These are phyloP conservation scores for Wallemia mellicola DNA, from an alignment of 1,284 basidiomycete species.

Conservation along the genomic window DNA sequence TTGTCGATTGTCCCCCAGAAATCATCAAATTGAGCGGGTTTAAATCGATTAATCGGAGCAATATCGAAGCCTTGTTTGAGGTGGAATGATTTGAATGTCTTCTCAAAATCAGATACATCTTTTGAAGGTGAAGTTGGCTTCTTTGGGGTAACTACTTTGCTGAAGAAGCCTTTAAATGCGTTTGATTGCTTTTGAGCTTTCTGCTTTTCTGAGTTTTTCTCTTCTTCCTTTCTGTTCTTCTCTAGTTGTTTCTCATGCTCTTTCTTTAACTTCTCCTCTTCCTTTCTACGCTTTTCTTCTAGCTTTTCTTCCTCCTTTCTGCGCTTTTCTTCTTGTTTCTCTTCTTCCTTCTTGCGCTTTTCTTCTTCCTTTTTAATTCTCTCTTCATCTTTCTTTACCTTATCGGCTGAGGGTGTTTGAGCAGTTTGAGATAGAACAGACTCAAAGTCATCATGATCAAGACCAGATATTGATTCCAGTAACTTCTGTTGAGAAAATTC, in stretches of 20 bases:
- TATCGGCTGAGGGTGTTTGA: neutral
- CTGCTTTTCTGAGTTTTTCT: neutral
- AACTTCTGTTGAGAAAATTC: neutral
- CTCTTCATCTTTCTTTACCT: neutral
- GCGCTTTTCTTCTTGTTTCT: conserved; percentile 2
- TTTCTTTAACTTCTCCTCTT: neutral
- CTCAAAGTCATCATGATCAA: neutral
- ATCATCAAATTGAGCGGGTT: neutral
- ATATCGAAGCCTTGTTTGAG: conserved; percentile 36
- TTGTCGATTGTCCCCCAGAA: conserved; percentile 1
- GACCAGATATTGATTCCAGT: neutral
- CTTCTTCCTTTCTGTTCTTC: neutral
- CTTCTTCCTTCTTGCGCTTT: neutral
- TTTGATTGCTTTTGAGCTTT: conserved; percentile 37
- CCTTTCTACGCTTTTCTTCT: neutral
- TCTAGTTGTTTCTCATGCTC: conserved; percentile 14
- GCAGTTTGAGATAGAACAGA: neutral
- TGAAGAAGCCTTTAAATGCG: conserved; percentile 40
- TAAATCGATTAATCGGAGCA: conserved; percentile 40
- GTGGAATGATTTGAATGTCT: conserved; percentile 41
- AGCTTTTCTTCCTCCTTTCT: neutral
- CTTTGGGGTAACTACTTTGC: conserved; percentile 22
- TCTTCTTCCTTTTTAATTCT: neutral
- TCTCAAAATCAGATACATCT: conserved; percentile 32
- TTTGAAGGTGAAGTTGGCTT: conserved; percentile 10